These are phyloP conservation scores for Parafenestella ontariensis DNA, from an alignment of 2,329 filamentous ascomycete species.

Conservation along the genomic window DNA sequence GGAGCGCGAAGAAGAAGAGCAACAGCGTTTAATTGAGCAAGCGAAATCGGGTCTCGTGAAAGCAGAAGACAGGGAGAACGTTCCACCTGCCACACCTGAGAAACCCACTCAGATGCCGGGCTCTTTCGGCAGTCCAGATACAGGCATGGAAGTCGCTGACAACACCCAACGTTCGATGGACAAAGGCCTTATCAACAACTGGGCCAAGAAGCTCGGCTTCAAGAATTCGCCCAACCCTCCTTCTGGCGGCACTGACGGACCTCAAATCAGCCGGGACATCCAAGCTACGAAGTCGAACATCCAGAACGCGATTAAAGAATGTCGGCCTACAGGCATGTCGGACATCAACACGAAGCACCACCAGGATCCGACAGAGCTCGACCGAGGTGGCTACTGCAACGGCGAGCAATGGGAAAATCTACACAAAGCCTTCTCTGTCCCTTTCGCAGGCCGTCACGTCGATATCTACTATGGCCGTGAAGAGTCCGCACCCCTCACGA, in stretches of 20 bases:
- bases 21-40: constrained; percentile 51
- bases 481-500: constrained; percentile 34
- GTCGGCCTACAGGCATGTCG: constrained; percentile 41
- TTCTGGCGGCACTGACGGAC: constrained; percentile 33
- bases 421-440: constrained; percentile 45
- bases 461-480: constrained; percentile 46
- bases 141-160: constrained; percentile 35
- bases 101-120: constrained; percentile 45
- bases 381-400: constrained; percentile 48
- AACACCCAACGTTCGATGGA: constrained; percentile 30
- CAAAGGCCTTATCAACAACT: constrained; percentile 43
- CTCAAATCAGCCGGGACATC: constrained; percentile 45
- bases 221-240: constrained; percentile 32
- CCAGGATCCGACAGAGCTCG: constrained; percentile 47
- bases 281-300: constrained; percentile 46
- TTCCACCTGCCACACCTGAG: constrained; percentile 36
- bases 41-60: constrained; percentile 32
- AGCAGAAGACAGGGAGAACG: constrained; percentile 16
- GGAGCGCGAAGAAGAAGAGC: constrained; percentile 68
- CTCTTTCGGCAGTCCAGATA: constrained; percentile 46
- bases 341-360: constrained; percentile 45
- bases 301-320: constrained; percentile 47
- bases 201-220: constrained; percentile 47
- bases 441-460: constrained; percentile 42
- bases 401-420: constrained; percentile 48